Evolutionary conservation across 768 basidiomycete species (phyloP).

Genomic region (Psilocybe cyanescens): DNA sequence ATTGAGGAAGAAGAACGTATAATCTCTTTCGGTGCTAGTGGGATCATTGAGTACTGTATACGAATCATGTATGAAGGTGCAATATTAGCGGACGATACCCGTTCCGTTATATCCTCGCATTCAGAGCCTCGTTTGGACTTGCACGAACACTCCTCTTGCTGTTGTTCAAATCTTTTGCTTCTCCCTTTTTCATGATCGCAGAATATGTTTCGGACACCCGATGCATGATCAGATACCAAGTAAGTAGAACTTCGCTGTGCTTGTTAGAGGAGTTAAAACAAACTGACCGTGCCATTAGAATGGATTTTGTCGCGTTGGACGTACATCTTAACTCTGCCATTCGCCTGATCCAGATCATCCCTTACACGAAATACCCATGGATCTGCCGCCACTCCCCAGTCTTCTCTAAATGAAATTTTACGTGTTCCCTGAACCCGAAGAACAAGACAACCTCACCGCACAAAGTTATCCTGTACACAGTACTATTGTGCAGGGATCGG

Average conservation of each 20-base stretch:
- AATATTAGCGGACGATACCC: too few relatives aligned
- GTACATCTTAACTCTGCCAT: slow-evolving; percentile 26
- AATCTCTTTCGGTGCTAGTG: not conserved
- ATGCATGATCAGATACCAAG: too few relatives aligned
- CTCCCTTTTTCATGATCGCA: too few relatives aligned
- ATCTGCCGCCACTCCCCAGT: not conserved
- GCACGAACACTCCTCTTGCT: too few relatives aligned
- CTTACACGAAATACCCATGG: slow-evolving; percentile 16
- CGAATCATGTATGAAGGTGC: too few relatives aligned
- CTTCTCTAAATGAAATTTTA: not conserved
- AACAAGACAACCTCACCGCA: not conserved
- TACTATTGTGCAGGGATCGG: not conserved
- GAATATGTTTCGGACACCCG: too few relatives aligned
- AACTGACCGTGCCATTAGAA: slow-evolving; percentile 15
- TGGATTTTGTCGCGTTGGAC: slow-evolving; percentile 29
- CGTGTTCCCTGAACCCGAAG: not conserved
- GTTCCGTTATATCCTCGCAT: too few relatives aligned
- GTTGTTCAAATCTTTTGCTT: too few relatives aligned
- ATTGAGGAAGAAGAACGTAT: slow-evolving; percentile 43
- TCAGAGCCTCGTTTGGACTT: too few relatives aligned
- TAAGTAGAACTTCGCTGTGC: too few relatives aligned
- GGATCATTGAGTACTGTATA: too few relatives aligned
- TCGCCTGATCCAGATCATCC: slow-evolving; percentile 24
- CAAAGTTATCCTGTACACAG: slow-evolving; percentile 11
- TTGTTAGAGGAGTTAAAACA: too few relatives aligned